Evolutionary conservation across 768 basidiomycete genomes (phyloP).

Genomic region (Candolleomyces eurysporus): DNA sequence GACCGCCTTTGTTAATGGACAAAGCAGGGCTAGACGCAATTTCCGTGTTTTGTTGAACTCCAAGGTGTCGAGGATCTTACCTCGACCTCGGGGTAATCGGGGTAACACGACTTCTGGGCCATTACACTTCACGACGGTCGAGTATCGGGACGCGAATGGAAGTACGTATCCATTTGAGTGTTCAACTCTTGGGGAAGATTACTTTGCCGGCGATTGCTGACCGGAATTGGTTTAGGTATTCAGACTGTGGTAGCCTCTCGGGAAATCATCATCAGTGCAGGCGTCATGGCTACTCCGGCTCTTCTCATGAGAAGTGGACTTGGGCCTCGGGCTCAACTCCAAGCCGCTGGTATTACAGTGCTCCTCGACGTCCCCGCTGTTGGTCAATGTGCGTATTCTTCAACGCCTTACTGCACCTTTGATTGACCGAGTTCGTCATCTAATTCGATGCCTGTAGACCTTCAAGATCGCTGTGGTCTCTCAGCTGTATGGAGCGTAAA

Average conservation of each 20-base stretch:
- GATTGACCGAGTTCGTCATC: too few relatives aligned
- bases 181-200: neutral
- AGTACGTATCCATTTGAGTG: neutral
- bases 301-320: slow-evolving; percentile 35
- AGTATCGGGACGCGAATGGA: slow-evolving; percentile 14
- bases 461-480: neutral
- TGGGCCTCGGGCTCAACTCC: slow-evolving; percentile 23
- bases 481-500: neutral
- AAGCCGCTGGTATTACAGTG: slow-evolving; percentile 19
- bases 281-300: slow-evolving; percentile 31
- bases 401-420: neutral
- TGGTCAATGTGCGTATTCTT: slow-evolving; percentile 20
- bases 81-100: slow-evolving; percentile 11
- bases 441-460: neutral
- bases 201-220: neutral
- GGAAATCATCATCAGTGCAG: slow-evolving; percentile 38
- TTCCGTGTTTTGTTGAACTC: slow-evolving; percentile 28
- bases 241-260: slow-evolving; percentile 18
- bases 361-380: slow-evolving; percentile 31
- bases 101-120: slow-evolving; percentile 1
- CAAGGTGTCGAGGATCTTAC: slow-evolving; percentile 23
- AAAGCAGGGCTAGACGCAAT: slow-evolving; percentile 22
- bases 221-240: neutral
- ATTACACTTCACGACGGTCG: slow-evolving; percentile 19
- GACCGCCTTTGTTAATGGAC: slow-evolving; percentile 24